A percentile compares a stretch with the other conserved stretches of the same genome.
These are phyloP conservation scores for Plasmodium knowlesi DNA, from an alignment of 169 alveolate genomes.

Conservation along the genomic window DNA sequence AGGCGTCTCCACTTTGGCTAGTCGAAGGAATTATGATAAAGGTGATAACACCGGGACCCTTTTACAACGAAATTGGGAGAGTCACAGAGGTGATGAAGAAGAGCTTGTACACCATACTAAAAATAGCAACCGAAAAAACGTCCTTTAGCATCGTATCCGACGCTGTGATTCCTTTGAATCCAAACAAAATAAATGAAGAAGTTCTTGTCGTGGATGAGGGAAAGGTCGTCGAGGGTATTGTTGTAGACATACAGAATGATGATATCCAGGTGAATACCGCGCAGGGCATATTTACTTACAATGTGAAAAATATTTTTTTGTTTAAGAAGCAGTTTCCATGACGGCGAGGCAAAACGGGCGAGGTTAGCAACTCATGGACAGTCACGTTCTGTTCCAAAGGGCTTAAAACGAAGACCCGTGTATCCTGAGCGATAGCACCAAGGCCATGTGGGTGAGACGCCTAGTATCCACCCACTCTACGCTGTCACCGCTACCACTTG, in stretches of 20 bases:
- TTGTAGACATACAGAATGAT: constrained; percentile 28
- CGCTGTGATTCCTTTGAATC: constrained; percentile 66
- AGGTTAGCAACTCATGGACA: too few species aligned
- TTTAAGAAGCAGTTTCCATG: constrained; percentile 25
- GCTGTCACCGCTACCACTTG: neutral
- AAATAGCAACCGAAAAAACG: constrained; percentile 64
- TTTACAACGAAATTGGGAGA: constrained; percentile 67
- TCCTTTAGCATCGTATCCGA: constrained; percentile 58
- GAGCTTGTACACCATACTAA: constrained; percentile 29
- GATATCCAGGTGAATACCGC: constrained; percentile 17
- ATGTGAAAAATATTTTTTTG: constrained; percentile 7
- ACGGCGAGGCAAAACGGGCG: neutral
- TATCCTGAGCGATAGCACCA: neutral
- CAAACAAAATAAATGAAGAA: constrained; percentile 29
- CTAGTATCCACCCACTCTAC: neutral
- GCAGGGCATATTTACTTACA: constrained; percentile 9
- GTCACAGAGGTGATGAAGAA: constrained; percentile 40
- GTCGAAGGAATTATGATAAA: constrained; percentile 37
- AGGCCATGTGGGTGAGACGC: neutral
- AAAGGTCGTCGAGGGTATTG: constrained; percentile 28
- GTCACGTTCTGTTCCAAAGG: too few species aligned
- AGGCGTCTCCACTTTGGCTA: constrained; percentile 20
- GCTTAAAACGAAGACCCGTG: neutral
- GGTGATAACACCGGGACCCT: constrained; percentile 62
- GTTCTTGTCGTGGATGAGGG: constrained; percentile 46